Evolutionary conservation across 2,329 filamentous ascomycete species (phyloP).

Genomic region (Colletotrichum sp.): DNA sequence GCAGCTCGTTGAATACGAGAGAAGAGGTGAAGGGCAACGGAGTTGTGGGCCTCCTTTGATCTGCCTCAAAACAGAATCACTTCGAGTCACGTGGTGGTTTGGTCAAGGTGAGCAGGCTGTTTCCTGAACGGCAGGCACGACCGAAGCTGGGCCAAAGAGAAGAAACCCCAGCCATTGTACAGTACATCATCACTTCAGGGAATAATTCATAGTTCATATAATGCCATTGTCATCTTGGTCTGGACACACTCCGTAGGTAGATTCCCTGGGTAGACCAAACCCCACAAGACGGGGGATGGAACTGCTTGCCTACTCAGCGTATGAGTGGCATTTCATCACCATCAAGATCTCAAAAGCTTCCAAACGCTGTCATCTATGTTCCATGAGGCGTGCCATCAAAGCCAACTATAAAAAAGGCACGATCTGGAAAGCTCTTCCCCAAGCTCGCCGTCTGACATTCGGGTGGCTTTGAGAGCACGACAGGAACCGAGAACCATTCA

Average conservation of each 20-base stretch:
- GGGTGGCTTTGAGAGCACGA: accelerated
- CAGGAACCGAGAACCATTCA: not conserved
- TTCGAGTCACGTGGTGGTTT: not conserved
- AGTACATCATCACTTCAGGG: accelerated
- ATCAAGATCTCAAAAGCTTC: accelerated
- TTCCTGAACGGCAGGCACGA: not conserved
- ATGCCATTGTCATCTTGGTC: not conserved
- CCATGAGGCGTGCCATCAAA: not conserved
- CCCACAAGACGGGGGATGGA: not conserved
- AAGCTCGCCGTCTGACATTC: not conserved
- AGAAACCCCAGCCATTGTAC: not conserved
- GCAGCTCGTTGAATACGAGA: not conserved
- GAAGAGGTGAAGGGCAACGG: not conserved
- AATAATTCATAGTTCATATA: not conserved
- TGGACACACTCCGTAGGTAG: not conserved
- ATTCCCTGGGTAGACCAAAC: not conserved
- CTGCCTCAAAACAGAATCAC: not conserved
- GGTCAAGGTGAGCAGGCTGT: not conserved
- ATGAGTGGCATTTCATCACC: not conserved
- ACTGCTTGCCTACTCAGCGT: not conserved
- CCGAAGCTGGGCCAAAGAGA: not conserved
- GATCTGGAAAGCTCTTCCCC: not conserved
- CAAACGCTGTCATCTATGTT: accelerated
- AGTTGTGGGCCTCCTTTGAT: not conserved
- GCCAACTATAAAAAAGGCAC: not conserved